A percentile compares a stretch with the other conserved stretches of the same genome.
phyloP scores from a whole-genome alignment of 2,329 filamentous ascomycete species.

The Neonectria magnoliae region DNA sequence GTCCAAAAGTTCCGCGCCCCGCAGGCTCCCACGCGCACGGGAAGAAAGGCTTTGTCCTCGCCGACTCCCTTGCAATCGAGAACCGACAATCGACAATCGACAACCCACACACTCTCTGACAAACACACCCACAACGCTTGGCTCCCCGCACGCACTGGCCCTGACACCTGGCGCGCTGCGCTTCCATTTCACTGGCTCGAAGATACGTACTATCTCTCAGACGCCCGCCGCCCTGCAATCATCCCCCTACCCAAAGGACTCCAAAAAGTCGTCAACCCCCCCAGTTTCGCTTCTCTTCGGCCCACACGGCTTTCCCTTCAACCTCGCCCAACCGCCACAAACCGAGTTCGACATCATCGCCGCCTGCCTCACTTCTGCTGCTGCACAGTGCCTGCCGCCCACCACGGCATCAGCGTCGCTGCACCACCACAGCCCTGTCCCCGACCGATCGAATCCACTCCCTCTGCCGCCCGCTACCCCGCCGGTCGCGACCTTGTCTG shows the following conservation, averaged over 20 bases:
- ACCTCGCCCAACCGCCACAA: conserved; percentile 49
- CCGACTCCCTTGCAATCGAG: not conserved
- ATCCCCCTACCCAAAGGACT: conserved; percentile 38
- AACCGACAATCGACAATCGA: not conserved
- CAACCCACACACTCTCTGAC: not conserved
- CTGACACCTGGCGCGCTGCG: not conserved
- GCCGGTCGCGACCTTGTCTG: conserved; percentile 13
- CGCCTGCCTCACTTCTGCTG: conserved; percentile 14
- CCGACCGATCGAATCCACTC: conserved; percentile 8
- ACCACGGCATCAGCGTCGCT: conserved; percentile 20
- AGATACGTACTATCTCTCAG: conserved; percentile 9
- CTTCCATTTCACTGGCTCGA: conserved; percentile 3
- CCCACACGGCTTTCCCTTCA: conserved; percentile 36
- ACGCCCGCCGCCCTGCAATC: conserved; percentile 14
- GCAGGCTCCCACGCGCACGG: not conserved
- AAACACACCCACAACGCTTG: not conserved
- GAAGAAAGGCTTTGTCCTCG: not conserved
- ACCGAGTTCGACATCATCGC: conserved; percentile 33
- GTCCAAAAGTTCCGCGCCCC: not conserved
- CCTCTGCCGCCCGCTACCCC: conserved; percentile 13
- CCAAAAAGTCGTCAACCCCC: conserved; percentile 39
- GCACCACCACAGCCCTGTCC: conserved; percentile 10
- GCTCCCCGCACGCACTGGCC: not conserved
- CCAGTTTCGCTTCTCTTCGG: conserved; percentile 41
- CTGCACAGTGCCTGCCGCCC: conserved; percentile 14